phyloP scores from a whole-genome alignment of 2,329 filamentous ascomycete genomes.

The Plectosphaerella cucumerina region DNA sequence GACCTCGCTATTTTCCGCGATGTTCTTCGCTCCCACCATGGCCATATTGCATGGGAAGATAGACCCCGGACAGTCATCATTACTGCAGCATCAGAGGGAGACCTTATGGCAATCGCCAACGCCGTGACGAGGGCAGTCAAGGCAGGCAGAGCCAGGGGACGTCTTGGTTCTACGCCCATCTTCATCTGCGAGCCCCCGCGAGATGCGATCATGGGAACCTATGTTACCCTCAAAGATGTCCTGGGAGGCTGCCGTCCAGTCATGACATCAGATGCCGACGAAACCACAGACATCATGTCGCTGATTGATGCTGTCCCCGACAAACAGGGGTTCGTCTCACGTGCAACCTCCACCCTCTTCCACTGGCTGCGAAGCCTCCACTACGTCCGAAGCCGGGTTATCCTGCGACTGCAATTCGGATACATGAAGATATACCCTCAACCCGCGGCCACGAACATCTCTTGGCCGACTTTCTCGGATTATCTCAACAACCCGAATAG shows the following conservation, averaged over 20 bases:
- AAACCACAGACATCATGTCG: no score
- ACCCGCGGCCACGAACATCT: neutral
- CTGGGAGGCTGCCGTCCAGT: neutral
- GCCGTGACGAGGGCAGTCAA: neutral
- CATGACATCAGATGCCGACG: neutral
- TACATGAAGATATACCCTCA: neutral
- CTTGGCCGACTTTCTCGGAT: neutral
- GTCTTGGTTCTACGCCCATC: neutral
- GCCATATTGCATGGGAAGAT: no score
- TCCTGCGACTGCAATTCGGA: neutral
- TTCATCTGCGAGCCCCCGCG: neutral
- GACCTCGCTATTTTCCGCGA: no score
- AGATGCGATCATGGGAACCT: neutral
- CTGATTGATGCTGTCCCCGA: neutral
- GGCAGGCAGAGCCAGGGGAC: neutral
- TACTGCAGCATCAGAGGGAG: neutral
- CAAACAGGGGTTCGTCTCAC: neutral
- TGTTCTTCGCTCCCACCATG: no score
- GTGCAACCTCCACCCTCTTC: neutral
- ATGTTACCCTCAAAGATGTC: neutral
- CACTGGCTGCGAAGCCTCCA: neutral
- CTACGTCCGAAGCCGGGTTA: neutral
- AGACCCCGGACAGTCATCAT: neutral
- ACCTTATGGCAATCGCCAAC: neutral
- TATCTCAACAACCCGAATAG: no score